phyloP scores from a whole-genome alignment of 2,329 filamentous ascomycete genomes.

The Drechslera avenae region DNA sequence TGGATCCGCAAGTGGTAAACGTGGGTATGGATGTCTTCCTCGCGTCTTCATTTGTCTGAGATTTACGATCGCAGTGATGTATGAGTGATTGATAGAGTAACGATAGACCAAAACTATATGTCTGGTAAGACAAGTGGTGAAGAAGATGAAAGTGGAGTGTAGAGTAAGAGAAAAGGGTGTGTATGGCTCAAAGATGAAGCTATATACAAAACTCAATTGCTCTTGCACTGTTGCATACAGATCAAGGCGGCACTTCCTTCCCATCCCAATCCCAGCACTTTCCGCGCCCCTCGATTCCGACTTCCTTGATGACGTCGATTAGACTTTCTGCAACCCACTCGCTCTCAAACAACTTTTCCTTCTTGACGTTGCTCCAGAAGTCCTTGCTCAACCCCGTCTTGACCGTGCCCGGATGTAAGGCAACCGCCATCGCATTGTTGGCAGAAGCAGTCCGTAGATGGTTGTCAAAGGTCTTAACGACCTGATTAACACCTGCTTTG shows the following conservation, averaged over 20 bases:
- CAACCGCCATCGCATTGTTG: slow-evolving; percentile 68
- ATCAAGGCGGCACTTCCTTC: slow-evolving; percentile 47
- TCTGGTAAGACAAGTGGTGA: background rate
- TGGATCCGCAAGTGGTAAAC: too few species aligned
- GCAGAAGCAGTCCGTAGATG: slow-evolving; percentile 63
- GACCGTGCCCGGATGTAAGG: slow-evolving; percentile 81
- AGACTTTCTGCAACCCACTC: slow-evolving; percentile 70
- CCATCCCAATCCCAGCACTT: slow-evolving; percentile 50
- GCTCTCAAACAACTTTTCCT: slow-evolving; percentile 68
- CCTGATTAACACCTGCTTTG: slow-evolving; percentile 74
- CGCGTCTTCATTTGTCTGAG: background rate
- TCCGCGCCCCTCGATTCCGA: slow-evolving; percentile 58
- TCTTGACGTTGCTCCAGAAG: slow-evolving; percentile 70
- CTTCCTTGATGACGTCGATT: slow-evolving; percentile 67
- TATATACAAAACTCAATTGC: background rate
- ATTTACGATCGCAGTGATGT: background rate
- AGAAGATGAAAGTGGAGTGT: background rate
- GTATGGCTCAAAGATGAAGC: background rate
- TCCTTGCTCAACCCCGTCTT: slow-evolving; percentile 73
- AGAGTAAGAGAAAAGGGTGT: background rate
- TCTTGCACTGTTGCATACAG: background rate
- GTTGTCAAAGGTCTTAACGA: slow-evolving; percentile 74
- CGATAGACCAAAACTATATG: background rate
- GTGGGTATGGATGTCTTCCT: too few species aligned
- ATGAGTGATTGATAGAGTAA: background rate